phyloP scores from a whole-genome alignment of 2,329 filamentous ascomycete species.

The Colletotrichum chrysophilum region DNA sequence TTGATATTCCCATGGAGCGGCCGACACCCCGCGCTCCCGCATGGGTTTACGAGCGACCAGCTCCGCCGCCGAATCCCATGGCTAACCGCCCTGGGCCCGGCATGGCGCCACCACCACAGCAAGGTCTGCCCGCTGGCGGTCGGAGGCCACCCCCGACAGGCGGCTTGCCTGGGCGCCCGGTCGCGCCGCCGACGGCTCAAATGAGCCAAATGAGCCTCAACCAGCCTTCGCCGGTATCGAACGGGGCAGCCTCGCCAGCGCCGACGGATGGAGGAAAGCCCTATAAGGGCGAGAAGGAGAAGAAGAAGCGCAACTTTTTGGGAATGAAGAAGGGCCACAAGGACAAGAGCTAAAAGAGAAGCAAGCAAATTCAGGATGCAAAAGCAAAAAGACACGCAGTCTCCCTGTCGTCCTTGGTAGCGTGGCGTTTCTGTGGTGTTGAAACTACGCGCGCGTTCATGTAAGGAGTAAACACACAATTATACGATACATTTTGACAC shows the following conservation, averaged over 20 bases:
- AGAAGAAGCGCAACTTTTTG: slow-evolving; percentile 65
- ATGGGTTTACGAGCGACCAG: slow-evolving; percentile 81
- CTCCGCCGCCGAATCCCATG: slow-evolving; percentile 51
- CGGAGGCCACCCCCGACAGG: slow-evolving; percentile 26
- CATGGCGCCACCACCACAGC: slow-evolving; percentile 26
- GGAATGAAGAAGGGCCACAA: slow-evolving; percentile 60
- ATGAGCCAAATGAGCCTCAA: slow-evolving; percentile 62
- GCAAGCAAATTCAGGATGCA: background rate
- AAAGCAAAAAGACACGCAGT: background rate
- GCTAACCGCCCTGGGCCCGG: slow-evolving; percentile 32
- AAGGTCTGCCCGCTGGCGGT: slow-evolving; percentile 25
- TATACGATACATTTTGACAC: background rate
- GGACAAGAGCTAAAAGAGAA: slow-evolving; percentile 4
- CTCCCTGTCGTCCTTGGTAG: background rate
- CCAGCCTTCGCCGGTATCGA: slow-evolving; percentile 26
- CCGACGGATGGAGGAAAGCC: slow-evolving; percentile 41
- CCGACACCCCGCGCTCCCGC: slow-evolving; percentile 83
- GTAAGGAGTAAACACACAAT: background rate
- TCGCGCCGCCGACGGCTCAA: slow-evolving; percentile 55
- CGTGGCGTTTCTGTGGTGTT: slow-evolving; percentile 7
- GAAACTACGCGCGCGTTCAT: background rate
- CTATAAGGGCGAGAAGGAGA: slow-evolving; percentile 64
- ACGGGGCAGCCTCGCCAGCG: slow-evolving; percentile 24
- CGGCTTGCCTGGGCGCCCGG: slow-evolving; percentile 41
- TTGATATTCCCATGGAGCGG: slow-evolving; percentile 82